A percentile compares a stretch with the other conserved stretches of the same genome.
phyloP scores from a whole-genome alignment of 2,329 filamentous ascomycete species.

The Fusarium fujikuroi region DNA sequence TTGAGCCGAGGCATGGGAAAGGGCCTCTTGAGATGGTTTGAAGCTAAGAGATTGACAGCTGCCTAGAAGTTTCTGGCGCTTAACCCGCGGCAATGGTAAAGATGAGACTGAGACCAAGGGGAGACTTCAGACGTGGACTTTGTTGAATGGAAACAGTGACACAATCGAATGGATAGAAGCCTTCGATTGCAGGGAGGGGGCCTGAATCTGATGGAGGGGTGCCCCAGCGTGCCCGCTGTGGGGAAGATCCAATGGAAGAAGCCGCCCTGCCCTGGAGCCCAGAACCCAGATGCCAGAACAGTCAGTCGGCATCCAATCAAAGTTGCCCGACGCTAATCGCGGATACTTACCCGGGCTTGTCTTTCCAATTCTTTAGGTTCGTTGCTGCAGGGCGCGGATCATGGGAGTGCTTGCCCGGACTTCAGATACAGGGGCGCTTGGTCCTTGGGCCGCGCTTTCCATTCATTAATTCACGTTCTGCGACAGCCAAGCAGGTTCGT shows the following conservation, averaged over 20 bases:
- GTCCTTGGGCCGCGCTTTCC: slow-evolving; percentile 37
- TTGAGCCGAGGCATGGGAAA: neutral
- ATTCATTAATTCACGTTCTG: slow-evolving; percentile 37
- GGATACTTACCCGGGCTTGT: slow-evolving; percentile 18
- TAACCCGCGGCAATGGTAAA: slow-evolving; percentile 30
- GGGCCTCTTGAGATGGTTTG: neutral
- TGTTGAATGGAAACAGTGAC: neutral
- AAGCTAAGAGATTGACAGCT: slow-evolving; percentile 24
- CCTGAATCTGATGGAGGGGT: too few relatives aligned
- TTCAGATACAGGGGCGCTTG: slow-evolving; percentile 26
- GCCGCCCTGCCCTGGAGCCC: neutral
- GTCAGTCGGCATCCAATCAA: slow-evolving; percentile 20
- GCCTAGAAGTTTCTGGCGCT: slow-evolving; percentile 37
- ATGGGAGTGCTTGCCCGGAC: slow-evolving; percentile 27
- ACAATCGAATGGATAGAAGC: slow-evolving; percentile 1
- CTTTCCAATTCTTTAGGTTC: neutral
- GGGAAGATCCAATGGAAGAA: too few relatives aligned
- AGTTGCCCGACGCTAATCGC: slow-evolving; percentile 22
- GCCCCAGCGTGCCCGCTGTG: too few relatives aligned
- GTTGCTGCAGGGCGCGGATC: slow-evolving; percentile 28
- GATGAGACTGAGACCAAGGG: neutral
- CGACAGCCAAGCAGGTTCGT: slow-evolving; percentile 33
- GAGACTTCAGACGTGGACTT: neutral
- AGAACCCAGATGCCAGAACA: slow-evolving; percentile 31
- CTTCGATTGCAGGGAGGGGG: slow-evolving; percentile 6